These are phyloP conservation scores for Hamamelis virginiana DNA, from an alignment of 164 flowering plant genomes.

Conservation along the genomic window DNA sequence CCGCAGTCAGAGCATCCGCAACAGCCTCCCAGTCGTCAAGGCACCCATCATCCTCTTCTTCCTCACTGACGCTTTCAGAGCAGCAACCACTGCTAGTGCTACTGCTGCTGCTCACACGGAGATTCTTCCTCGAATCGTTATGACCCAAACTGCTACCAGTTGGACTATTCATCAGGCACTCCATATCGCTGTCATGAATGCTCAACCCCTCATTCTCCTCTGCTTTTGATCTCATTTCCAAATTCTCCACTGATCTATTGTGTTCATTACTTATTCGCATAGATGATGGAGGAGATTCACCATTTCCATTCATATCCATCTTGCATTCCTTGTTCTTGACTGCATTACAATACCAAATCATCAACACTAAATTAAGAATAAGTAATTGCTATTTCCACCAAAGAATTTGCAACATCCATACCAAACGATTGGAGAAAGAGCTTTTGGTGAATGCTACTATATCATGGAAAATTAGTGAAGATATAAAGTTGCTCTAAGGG, in stretches of 20 bases:
- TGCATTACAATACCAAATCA: slow-evolving; percentile 13
- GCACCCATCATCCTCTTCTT: slow-evolving; percentile 60
- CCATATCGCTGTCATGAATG: slow-evolving; percentile 53
- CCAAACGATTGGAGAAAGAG: no score
- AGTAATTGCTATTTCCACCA: no score
- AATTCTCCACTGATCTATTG: slow-evolving; percentile 24
- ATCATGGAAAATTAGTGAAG: no score
- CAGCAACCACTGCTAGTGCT: slow-evolving; percentile 40
- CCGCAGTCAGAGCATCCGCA: slow-evolving; percentile 71
- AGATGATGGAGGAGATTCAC: slow-evolving; percentile 5
- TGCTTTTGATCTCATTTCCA: slow-evolving; percentile 30
- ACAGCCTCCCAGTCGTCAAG: slow-evolving; percentile 66
- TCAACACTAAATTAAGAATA: no score
- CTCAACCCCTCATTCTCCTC: slow-evolving; percentile 28
- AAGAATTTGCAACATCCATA: no score
- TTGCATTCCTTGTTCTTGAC: slow-evolving; percentile 54
- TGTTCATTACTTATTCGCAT: slow-evolving; percentile 14
- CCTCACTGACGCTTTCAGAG: slow-evolving; percentile 53
- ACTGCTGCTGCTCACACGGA: slow-evolving; percentile 41
- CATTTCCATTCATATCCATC: slow-evolving; percentile 34
- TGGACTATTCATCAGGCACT: slow-evolving; percentile 51
- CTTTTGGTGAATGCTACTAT: no score
- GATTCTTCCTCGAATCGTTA: slow-evolving; percentile 42
- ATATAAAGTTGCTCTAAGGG: no score
- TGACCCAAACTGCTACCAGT: slow-evolving; percentile 34